Base-by-base conservation (phyloP, 108 stramenopile genomes). In the Fistulifera pelliculosa region DNA sequence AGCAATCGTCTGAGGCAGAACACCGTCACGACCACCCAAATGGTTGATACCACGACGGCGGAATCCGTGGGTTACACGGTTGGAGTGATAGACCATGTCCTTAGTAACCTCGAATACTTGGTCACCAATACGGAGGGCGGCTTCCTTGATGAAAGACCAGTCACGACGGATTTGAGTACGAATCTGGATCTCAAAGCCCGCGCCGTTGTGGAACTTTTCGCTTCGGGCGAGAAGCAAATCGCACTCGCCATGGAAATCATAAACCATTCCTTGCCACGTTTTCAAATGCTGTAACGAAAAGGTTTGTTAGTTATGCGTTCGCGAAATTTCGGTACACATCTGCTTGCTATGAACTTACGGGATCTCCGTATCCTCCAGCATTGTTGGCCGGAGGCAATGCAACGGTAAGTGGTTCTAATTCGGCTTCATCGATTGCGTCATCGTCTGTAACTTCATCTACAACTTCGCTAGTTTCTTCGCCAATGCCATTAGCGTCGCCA, bases 241-340 rank as follows among this genome's bases (percentile, higher is more conserved):
- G 26, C 58, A 60, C n/a, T 60, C 27, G 18, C 58, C 58, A 28
- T 60, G 58, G 48, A 19, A 60, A 18, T 31, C 27, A 27, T 27
- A 60, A 27, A 25, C 26, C n/a, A 49, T 2, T 27, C 45, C 27
- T 11, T 31, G 27, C 58, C 58, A 60, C 27, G 47, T 31, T 21
- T 54, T 54, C 18, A 54, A 54, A 14, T 54, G 53, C 31, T 35
- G 31, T 35, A 35, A 35, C 3, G 31, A n/a, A n/a, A n/a, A 35
- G 31, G 3, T 6, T 35, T 6, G 31, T 35, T 35, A 35, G 31
- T 35, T 8, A 35, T 35, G 8, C 31, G n/a, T n/a, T n/a, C 8
- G 31, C 31, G 31, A 35, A 35, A 35, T 8, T 6, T 6, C 8
- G 31, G 8, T 35, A 8, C 31, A 35, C 6, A 35, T 35, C 8